Base-by-base conservation (phyloP, 306 rosid genomes). In the Gastrolobium villosum region DNA sequence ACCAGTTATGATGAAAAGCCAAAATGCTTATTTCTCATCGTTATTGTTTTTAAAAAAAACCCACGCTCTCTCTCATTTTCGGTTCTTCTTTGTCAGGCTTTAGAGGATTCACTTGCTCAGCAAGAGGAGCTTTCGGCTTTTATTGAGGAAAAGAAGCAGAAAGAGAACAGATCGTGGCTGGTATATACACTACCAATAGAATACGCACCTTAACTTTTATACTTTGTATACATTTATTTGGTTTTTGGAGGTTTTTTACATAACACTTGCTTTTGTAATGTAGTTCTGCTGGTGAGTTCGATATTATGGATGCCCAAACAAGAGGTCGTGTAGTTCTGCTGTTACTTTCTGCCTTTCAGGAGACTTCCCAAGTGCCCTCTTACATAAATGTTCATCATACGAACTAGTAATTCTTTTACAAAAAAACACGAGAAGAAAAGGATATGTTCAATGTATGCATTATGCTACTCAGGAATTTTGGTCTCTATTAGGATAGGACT, bases 41-140 rank as follows among this genome's bases (percentile, higher is more conserved):
- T 60, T 15, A 30, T 52, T 41, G 43, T 70, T 70, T 36, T 56
- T n/a, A 1, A 20, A 20, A 20, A 15, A 45, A 59, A 13, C 55
- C 5, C 54, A 31, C 35, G 41, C 39, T 44, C 30, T 65, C 5
- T 46, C 10, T 49, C 3, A 3, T 3, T 79, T 37, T 28, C n/a
- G 15, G 40, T 44, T 75, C 60, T 48, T 13, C 61, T 60, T 77
- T 75, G 52, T 54, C 63, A 93, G 98, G 91, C 93, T 74, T 81
- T 95, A 59, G 94, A 91, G 80, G 90, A 88, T 30, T 89, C 98
- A 6, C 77, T 88, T 66, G 83, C 77, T 53, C 63, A 65, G 50
- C 97, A 93, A 77, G 91, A 84, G 44, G 93, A 91, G 79, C 87
- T 95, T 48, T 40, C 91, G 20, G 89, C 96, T 57, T 89, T 84